Evolutionary conservation across 768 basidiomycete species (phyloP).

Genomic region (Boletus barrowsii): DNA sequence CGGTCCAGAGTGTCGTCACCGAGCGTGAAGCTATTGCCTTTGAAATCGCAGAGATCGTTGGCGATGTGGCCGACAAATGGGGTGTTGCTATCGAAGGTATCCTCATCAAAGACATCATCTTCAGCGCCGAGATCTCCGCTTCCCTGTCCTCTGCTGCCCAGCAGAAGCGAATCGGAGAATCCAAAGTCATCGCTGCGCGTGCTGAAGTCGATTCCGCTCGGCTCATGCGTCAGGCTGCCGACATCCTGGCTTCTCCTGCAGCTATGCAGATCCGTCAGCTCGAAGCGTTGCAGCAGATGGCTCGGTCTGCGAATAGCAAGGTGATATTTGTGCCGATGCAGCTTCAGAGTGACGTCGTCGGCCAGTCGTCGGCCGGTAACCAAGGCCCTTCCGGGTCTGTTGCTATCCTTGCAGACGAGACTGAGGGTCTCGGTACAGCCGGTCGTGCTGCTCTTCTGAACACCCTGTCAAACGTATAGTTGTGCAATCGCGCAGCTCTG

Average conservation of each 20-base stretch:
- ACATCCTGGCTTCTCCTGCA: slow-evolving; percentile 90
- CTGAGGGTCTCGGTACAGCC: slow-evolving; percentile 23
- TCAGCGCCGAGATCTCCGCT: slow-evolving; percentile 85
- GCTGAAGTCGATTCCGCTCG: slow-evolving; percentile 95
- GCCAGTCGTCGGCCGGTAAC: slow-evolving; percentile 38
- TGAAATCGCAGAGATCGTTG: slow-evolving; percentile 96
- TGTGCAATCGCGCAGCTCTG: background rate
- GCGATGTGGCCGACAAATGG: slow-evolving; percentile 92
- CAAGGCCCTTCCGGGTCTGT: slow-evolving; percentile 23
- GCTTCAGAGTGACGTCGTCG: slow-evolving; percentile 68
- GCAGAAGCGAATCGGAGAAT: slow-evolving; percentile 95
- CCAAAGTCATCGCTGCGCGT: slow-evolving; percentile 92
- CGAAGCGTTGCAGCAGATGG: slow-evolving; percentile 95
- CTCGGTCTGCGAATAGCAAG: slow-evolving; percentile 82
- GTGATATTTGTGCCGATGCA: slow-evolving; percentile 96
- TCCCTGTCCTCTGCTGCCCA: slow-evolving; percentile 94
- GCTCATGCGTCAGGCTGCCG: slow-evolving; percentile 95
- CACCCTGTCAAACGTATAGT: slow-evolving; percentile 23
- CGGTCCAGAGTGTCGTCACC: slow-evolving; percentile 93
- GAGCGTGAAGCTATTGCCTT: slow-evolving; percentile 96
- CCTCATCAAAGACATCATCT: slow-evolving; percentile 93
- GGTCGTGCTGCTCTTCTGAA: slow-evolving; percentile 27
- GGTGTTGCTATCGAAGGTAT: slow-evolving; percentile 96
- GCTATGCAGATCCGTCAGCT: slow-evolving; percentile 98
- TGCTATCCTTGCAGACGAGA: slow-evolving; percentile 19